Base-by-base conservation (phyloP, 2,329 filamentous ascomycete species). In the Fusarium falciforme region DNA sequence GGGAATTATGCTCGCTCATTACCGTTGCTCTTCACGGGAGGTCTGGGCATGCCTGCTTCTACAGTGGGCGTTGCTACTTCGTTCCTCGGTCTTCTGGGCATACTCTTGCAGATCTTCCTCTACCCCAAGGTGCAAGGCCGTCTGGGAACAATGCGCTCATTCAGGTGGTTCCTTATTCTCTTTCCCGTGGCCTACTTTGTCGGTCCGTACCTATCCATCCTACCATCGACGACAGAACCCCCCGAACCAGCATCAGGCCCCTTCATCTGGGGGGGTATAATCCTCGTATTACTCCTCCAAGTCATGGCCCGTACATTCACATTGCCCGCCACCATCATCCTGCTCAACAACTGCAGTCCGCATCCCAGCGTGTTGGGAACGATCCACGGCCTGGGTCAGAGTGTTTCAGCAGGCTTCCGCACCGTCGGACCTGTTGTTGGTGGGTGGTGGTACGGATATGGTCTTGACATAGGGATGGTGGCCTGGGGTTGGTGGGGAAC, bases 231-330 rank as follows among this genome's bases (percentile, higher is more conserved):
- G 3, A 73, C 71, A 5, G 35, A 68, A 5, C 57, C 73, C 3
- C 71, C 71, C 2, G 65, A 66, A 9, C 62, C 71, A 1, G 67
- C 71, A 5, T 74, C 71, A 4, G 73, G 73, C 3, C 11, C 44
- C 14, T 74, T 63, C 25, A 69, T 76, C 58, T 76, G 73, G 73
- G 63, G 44, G 1, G 73, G 73, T 5, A 76, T 76, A 65, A 71
- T 76, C 60, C 40, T 89, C 3, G 90, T 94, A 2, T 85, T 94
- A 2, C 85, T 90, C 17, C 80, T 94, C 10, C 93, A 95, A 79
- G 93, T 94, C 17, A 85, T 92, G 5, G 93, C 91, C 0, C 87
- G 93, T 31, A 96, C 93, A 0, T 94, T 95, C 76, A 88, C 88
- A 0, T 81, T 89, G 10, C 89, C 89, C 1, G 87, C 87, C 5